Percentiles rank a stretch among this genome's conserved stretches.
These are phyloP conservation scores for Trypethelium eluteriae DNA, from an alignment of 495 filamentous ascomycete species.

Conservation along the genomic window DNA sequence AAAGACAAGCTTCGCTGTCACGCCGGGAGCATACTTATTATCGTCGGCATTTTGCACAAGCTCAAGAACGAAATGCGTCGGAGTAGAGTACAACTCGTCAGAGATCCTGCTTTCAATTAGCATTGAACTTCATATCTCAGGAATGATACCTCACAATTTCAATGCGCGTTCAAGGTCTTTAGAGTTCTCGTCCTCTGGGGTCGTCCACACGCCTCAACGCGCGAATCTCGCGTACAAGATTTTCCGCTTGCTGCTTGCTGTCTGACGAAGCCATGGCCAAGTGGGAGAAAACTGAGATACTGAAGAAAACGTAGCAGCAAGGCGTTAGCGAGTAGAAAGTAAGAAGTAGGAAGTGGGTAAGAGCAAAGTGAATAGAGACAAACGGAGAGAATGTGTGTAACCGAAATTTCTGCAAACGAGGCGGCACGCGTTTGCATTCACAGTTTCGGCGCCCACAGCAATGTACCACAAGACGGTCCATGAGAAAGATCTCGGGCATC, in stretches of 20 bases:
- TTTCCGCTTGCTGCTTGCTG: not conserved
- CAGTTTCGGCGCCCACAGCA: too few relatives aligned
- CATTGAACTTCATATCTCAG: not conserved
- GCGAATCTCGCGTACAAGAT: not conserved
- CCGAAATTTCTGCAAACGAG: too few relatives aligned
- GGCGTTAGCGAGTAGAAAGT: too few relatives aligned
- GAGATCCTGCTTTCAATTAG: slow-evolving; percentile 14
- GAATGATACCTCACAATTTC: slow-evolving; percentile 10
- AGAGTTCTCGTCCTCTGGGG: slow-evolving; percentile 14
- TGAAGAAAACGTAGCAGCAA: too few relatives aligned
- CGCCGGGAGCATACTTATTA: slow-evolving; percentile 15
- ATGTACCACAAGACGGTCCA: too few relatives aligned
- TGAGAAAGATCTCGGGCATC: too few relatives aligned
- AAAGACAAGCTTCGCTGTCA: slow-evolving; percentile 13
- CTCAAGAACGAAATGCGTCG: slow-evolving; percentile 23
- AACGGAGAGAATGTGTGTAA: too few relatives aligned
- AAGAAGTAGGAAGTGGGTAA: too few relatives aligned
- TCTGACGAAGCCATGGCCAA: not conserved
- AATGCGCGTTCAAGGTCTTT: slow-evolving; percentile 14
- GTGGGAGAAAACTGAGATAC: too few relatives aligned
- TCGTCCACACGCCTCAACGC: not conserved
- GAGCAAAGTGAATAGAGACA: too few relatives aligned
- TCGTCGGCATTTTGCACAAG: slow-evolving; percentile 27
- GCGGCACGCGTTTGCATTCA: too few relatives aligned
- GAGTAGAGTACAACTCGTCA: slow-evolving; percentile 17